Percentiles rank a stretch among this genome's conserved stretches.
These are phyloP conservation scores for Ophiostoma quercus DNA, from an alignment of 2,329 filamentous ascomycete genomes.

Conservation along the genomic window DNA sequence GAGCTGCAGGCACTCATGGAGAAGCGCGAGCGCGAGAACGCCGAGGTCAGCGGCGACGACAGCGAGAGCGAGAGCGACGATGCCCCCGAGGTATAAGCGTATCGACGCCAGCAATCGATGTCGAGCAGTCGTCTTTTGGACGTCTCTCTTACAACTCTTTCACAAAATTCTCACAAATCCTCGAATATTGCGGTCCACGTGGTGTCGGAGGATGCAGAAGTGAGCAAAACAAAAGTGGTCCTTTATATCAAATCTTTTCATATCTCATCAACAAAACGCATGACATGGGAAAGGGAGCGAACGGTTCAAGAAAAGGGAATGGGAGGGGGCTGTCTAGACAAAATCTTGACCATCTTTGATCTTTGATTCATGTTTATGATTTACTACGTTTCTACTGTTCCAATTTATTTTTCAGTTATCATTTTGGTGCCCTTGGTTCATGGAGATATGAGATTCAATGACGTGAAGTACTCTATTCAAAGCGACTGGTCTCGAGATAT, in stretches of 20 bases:
- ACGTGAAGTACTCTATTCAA: background rate
- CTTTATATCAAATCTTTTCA: constrained; percentile 6
- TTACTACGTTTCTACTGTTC: constrained; percentile 12
- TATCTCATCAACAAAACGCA: constrained; percentile 2
- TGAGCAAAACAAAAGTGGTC: constrained; percentile 13
- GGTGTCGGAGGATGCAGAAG: background rate
- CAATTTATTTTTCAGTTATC: background rate
- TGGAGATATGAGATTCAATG: background rate
- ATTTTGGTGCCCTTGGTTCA: background rate
- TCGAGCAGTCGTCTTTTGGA: background rate
- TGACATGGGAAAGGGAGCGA: constrained; percentile 8
- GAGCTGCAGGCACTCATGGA: constrained; percentile 98
- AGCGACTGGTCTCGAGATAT: background rate
- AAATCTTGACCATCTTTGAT: constrained; percentile 18
- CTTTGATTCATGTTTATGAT: constrained; percentile 12
- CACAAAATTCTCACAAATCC: background rate
- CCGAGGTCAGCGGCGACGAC: constrained; percentile 96
- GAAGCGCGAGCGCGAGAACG: constrained; percentile 96
- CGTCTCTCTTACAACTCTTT: background rate
- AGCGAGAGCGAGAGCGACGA: constrained; percentile 94
- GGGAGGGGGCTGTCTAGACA: constrained; percentile 20
- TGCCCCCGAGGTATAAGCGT: constrained; percentile 46
- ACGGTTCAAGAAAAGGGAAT: constrained; percentile 17
- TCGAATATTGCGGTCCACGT: background rate
- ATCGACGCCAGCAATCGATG: background rate